A percentile compares a stretch with the other conserved stretches of the same genome.
These are phyloP conservation scores for Fraxinus floribunda DNA, from an alignment of 305 asterid species.

Conservation along the genomic window DNA sequence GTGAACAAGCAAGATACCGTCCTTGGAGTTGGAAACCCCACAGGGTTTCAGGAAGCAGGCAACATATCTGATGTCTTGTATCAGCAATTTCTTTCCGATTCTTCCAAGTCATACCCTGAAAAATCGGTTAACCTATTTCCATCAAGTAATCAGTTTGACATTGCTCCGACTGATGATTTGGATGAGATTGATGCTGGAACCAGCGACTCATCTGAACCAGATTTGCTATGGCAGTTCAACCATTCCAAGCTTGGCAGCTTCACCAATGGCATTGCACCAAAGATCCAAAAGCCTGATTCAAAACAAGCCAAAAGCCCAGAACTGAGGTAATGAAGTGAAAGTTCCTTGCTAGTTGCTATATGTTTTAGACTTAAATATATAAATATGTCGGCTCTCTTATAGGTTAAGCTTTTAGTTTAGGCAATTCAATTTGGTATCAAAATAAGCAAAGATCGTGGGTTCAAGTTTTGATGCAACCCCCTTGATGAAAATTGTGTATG, in stretches of 20 bases:
- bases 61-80: constrained; percentile 37
- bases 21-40: constrained; percentile 38
- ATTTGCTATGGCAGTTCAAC: constrained; percentile 67
- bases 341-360: not conserved
- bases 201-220: constrained; percentile 74
- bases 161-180: constrained; percentile 42
- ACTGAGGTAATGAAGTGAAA: constrained; percentile 38
- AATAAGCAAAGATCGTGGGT: not conserved
- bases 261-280: constrained; percentile 41
- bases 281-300: constrained; percentile 33
- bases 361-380: not conserved
- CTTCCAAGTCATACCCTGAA: constrained; percentile 43
- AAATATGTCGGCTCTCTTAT: not conserved
- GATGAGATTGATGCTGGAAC: constrained; percentile 66
- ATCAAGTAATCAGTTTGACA: constrained; percentile 34
- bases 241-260: constrained; percentile 47
- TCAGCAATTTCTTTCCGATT: constrained; percentile 43
- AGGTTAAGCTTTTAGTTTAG: not conserved
- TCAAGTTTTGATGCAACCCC: not conserved
- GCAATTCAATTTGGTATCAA: not conserved
- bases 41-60: constrained; percentile 36
- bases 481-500: not conserved
- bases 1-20: constrained; percentile 76
- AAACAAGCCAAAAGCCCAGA: constrained; percentile 56
- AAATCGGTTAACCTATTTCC: constrained; percentile 35